phyloP scores from a whole-genome alignment of 140 eudicot genomes.

The Anethum foeniculum region DNA sequence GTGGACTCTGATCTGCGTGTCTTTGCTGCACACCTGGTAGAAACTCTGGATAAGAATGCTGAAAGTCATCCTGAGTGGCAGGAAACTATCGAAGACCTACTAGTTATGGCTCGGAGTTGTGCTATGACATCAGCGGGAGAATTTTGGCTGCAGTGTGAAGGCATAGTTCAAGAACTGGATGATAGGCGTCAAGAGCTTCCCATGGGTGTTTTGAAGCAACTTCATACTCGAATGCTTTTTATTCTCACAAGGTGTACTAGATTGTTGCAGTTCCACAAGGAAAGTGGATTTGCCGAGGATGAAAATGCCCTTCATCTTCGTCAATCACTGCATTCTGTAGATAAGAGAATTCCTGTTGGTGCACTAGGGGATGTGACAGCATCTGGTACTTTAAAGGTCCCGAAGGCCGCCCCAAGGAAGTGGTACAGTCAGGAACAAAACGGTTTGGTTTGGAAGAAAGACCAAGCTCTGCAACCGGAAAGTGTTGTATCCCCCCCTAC shows the following conservation, averaged over 20 bases:
- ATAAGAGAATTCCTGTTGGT: constrained; percentile 39
- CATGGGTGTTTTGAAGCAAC: constrained; percentile 83
- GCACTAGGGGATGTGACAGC: constrained; percentile 30
- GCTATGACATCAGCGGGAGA: constrained; percentile 92
- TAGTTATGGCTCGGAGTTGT: constrained; percentile 80
- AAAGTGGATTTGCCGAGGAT: constrained; percentile 91
- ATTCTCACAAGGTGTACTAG: constrained; percentile 93
- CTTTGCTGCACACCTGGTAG: constrained; percentile 85
- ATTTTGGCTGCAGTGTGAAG: constrained; percentile 97
- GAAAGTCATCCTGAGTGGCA: constrained; percentile 88
- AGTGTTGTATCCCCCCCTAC: constrained; percentile 26
- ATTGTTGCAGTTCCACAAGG: constrained; percentile 87
- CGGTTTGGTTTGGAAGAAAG: constrained; percentile 42
- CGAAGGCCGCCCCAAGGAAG: constrained; percentile 47
- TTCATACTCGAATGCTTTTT: constrained; percentile 96
- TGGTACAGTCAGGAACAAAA: constrained; percentile 83
- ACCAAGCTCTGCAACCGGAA: constrained; percentile 29
- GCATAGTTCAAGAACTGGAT: constrained; percentile 93
- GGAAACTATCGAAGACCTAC: constrained; percentile 83
- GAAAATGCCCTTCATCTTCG: constrained; percentile 65
- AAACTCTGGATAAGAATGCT: constrained; percentile 71
- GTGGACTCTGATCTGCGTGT: constrained; percentile 86
- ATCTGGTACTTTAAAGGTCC: constrained; percentile 31
- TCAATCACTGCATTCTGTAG: constrained; percentile 76
- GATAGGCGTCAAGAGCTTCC: constrained; percentile 94